Evolutionary conservation across 2,329 filamentous ascomycete species (phyloP).

Genomic region (Diaporthe australafricana): DNA sequence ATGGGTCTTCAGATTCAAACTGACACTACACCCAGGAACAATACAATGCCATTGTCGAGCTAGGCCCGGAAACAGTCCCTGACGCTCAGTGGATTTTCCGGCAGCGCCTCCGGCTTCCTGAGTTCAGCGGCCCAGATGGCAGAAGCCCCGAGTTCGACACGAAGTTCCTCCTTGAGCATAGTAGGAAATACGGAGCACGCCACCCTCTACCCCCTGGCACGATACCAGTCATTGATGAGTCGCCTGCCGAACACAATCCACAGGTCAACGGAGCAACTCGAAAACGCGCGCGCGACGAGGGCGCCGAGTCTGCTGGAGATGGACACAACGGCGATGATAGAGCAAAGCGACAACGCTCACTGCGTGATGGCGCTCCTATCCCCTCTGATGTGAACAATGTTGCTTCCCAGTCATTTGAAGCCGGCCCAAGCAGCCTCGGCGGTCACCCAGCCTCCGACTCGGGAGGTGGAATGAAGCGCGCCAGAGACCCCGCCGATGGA

Average conservation of each 20-base stretch:
- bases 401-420: neutral
- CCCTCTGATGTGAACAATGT: neutral
- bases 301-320: accelerated
- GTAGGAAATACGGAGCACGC: neutral
- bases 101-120: too few species aligned
- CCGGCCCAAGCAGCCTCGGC: neutral
- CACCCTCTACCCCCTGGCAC: neutral
- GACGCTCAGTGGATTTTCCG: neutral
- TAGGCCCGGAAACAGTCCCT: accelerated
- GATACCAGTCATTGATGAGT: accelerated
- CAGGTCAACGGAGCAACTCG: neutral
- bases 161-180: too few species aligned
- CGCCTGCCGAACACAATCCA: neutral
- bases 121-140: too few species aligned
- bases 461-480: neutral
- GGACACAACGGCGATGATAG: too few species aligned
- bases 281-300: neutral
- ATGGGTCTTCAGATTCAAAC: neutral
- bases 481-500: neutral
- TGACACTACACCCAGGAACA: neutral
- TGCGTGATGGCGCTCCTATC: neutral
- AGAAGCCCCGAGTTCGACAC: too few species aligned
- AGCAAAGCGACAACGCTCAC: neutral
- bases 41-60: neutral
- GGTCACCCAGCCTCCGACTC: neutral